Percentiles rank a stretch among this genome's conserved stretches.
Conservation (phyloP, 345 rosid genomes). For the Noccaea bulbosa region DNA sequence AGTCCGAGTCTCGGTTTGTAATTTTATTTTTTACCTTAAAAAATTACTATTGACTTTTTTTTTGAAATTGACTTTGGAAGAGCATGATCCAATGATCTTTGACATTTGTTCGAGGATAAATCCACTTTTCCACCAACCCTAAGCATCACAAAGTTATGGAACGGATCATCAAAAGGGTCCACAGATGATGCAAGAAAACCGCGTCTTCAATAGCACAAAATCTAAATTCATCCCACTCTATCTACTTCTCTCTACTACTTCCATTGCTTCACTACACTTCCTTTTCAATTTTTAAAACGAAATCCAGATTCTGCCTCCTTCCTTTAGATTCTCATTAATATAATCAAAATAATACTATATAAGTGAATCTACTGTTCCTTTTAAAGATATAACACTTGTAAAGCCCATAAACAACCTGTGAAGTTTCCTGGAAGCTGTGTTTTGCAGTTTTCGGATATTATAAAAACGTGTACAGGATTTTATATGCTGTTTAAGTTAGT, state of each 20-base stretch:
- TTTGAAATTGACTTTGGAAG: not conserved
- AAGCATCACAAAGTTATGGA: conserved; percentile 36
- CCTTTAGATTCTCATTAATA: conserved; percentile 31
- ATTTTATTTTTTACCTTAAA: not conserved
- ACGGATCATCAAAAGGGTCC: conserved; percentile 30
- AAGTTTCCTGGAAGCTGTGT: conserved; percentile 34
- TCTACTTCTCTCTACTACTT: conserved; percentile 9
- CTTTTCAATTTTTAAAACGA: conserved; percentile 14
- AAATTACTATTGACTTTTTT: not conserved
- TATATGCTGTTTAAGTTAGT: conserved; percentile 35
- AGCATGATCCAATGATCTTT: conserved; percentile 27
- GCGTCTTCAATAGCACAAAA: conserved; percentile 34
- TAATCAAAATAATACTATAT: conserved; percentile 30
- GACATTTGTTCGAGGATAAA: conserved; percentile 31
- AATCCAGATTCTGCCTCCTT: conserved; percentile 35
- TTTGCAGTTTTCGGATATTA: conserved; percentile 13
- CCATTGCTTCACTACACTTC: conserved; percentile 31
- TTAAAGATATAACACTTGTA: conserved; percentile 36
- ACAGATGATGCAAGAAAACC: conserved; percentile 44
- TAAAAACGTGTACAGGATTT: conserved; percentile 30
- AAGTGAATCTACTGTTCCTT: conserved; percentile 38
- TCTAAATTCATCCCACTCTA: conserved; percentile 36
- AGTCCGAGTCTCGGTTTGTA: not conserved
- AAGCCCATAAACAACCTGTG: conserved; percentile 29
- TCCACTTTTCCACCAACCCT: conserved; percentile 39